Evolutionary conservation across 176 grass and related monocot genomes (phyloP).

Genomic region (Miscanthus lutarioriparius): DNA sequence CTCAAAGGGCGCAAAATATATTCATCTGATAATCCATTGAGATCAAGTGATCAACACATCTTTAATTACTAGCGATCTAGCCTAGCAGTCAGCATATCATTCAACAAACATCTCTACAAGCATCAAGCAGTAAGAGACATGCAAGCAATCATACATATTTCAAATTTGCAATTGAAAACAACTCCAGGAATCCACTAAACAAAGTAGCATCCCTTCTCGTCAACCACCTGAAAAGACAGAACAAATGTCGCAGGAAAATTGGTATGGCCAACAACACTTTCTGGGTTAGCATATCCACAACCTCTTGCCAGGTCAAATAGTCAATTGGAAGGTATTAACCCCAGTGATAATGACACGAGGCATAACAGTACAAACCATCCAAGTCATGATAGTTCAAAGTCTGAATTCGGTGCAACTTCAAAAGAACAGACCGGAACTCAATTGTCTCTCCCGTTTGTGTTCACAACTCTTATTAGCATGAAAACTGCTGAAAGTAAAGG

Average conservation of each 20-base stretch:
- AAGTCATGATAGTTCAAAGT: neutral
- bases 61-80: neutral
- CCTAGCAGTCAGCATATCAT: neutral
- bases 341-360: neutral
- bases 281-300: neutral
- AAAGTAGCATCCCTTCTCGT: neutral
- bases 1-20: neutral
- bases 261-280: neutral
- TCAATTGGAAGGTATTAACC: neutral
- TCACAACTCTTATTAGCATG: constrained; percentile 44
- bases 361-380: neutral
- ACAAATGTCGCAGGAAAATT: neutral
- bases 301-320: neutral
- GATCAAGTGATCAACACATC: neutral
- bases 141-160: neutral
- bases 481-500: neutral
- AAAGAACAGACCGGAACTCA: neutral
- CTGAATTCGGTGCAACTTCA: neutral
- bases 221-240: neutral
- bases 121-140: constrained; percentile 8
- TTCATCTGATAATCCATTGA: neutral
- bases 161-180: neutral
- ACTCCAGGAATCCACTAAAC: neutral
- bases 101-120: neutral
- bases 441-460: constrained; percentile 20